Evolutionary conservation across 768 basidiomycete species (phyloP).

Genomic region (Coprinopsis cinerea): DNA sequence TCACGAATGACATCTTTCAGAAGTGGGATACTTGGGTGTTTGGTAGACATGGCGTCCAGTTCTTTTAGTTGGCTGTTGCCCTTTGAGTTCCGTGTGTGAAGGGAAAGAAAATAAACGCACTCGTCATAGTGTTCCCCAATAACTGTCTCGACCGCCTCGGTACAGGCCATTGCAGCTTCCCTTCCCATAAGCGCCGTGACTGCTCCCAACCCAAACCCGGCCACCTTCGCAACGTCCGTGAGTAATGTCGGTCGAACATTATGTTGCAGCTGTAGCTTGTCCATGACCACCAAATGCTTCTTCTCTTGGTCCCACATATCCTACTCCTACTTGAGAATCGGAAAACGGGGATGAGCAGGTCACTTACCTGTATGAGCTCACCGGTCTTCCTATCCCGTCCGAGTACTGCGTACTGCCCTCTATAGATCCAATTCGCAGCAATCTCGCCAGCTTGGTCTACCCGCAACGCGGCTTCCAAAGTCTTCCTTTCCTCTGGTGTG

Average conservation of each 20-base stretch:
- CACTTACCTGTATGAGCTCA: conserved; percentile 70
- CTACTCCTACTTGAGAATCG: conserved; percentile 35
- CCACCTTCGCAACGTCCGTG: conserved; percentile 78
- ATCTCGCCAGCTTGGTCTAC: conserved; percentile 96
- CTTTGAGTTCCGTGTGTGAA: conserved; percentile 1
- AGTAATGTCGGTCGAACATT: conserved; percentile 77
- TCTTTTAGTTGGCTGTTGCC: conserved; percentile 71
- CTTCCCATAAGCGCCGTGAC: conserved; percentile 83
- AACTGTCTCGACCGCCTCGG: conserved; percentile 95
- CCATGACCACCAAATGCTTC: conserved; percentile 84
- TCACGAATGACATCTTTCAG: conserved; percentile 70
- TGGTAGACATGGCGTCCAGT: conserved; percentile 52
- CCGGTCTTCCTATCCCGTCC: conserved; percentile 50
- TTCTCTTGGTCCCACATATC: conserved; percentile 98
- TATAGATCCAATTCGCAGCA: conserved; percentile 94
- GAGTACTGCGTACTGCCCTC: conserved; percentile 76
- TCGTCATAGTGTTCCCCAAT: conserved; percentile 99
- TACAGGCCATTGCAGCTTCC: conserved; percentile 97
- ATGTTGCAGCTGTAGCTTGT: conserved; percentile 81
- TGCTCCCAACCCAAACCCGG: conserved; percentile 83
- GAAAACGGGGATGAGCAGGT: neutral
- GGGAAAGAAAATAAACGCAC: conserved; percentile 47
- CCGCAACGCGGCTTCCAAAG: conserved; percentile 65
- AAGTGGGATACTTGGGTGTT: conserved; percentile 75
- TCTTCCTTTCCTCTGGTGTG: conserved; percentile 39